phyloP scores from a whole-genome alignment of 495 filamentous ascomycete genomes.

The Podospora pseudoanserina region DNA sequence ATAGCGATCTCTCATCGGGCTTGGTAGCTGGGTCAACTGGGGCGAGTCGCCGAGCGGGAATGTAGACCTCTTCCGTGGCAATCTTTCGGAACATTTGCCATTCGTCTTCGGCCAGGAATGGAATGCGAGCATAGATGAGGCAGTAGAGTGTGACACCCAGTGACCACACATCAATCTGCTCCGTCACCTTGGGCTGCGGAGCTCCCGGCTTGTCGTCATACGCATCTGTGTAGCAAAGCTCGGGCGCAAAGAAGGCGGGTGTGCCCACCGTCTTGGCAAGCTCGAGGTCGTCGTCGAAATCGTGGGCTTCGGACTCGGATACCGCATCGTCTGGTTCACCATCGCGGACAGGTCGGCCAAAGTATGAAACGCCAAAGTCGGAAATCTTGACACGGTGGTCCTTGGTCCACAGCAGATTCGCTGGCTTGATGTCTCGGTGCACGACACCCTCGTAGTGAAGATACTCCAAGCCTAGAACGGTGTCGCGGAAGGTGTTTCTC shows the following conservation, averaged over 20 bases:
- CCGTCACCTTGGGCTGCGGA: constrained; percentile 50
- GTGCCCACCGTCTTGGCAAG: constrained; percentile 97
- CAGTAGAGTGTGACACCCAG: constrained; percentile 94
- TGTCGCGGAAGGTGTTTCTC: constrained; percentile 86
- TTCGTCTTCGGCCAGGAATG: constrained; percentile 87
- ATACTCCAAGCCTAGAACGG: constrained; percentile 90
- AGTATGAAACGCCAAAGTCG: constrained; percentile 98
- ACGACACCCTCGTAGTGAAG: constrained; percentile 96
- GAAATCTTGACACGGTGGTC: constrained; percentile 93
- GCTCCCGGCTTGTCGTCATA: constrained; percentile 30
- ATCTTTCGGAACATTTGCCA: constrained; percentile 88
- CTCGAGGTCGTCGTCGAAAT: constrained; percentile 87
- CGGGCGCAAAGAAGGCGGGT: constrained; percentile 94
- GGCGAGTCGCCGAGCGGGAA: constrained; percentile 74
- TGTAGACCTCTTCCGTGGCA: constrained; percentile 82
- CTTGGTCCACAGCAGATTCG: constrained; percentile 87
- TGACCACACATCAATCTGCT: constrained; percentile 93
- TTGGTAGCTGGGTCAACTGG: constrained; percentile 63
- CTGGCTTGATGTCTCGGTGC: constrained; percentile 97
- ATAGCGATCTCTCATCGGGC: constrained; percentile 46
- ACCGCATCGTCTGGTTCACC: constrained; percentile 75
- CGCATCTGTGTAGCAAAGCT: constrained; percentile 83
- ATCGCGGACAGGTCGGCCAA: constrained; percentile 75
- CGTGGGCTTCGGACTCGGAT: constrained; percentile 75
- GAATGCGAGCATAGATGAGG: constrained; percentile 86